Percentiles rank a stretch among this genome's conserved stretches.
Evolutionary conservation across 768 basidiomycete genomes (phyloP).

Genomic region (Dacryopinax spathularia): DNA sequence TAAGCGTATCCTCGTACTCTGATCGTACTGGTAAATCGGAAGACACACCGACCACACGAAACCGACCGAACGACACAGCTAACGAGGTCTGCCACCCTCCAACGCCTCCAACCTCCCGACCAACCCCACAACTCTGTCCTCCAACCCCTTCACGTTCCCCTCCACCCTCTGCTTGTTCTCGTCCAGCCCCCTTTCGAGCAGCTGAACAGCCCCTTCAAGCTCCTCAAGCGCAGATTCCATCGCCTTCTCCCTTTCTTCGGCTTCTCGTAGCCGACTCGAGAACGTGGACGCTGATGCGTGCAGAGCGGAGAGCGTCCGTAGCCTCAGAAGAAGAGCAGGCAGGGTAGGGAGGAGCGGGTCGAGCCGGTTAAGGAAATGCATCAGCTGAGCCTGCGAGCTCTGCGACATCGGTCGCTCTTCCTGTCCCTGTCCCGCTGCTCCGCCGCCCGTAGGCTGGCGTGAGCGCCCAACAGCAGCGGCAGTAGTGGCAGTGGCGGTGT

Average conservation of each 20-base stretch:
- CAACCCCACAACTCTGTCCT: slow-evolving; percentile 40
- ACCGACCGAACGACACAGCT: too few relatives aligned
- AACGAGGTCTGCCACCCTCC: neutral
- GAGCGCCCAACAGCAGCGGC: slow-evolving; percentile 17
- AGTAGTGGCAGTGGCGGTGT: too few relatives aligned
- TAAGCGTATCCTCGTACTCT: too few relatives aligned
- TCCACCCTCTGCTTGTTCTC: slow-evolving; percentile 58
- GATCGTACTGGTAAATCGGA: too few relatives aligned
- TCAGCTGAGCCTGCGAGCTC: slow-evolving; percentile 17
- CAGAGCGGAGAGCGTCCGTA: slow-evolving; percentile 68
- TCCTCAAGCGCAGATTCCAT: slow-evolving; percentile 50
- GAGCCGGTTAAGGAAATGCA: slow-evolving; percentile 27
- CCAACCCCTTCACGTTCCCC: slow-evolving; percentile 59
- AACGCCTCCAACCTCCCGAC: slow-evolving; percentile 30
- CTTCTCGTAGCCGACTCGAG: slow-evolving; percentile 42
- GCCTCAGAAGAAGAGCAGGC: slow-evolving; percentile 72
- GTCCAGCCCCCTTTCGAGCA: slow-evolving; percentile 61
- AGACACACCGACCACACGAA: too few relatives aligned
- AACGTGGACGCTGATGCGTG: slow-evolving; percentile 75
- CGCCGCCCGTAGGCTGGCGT: slow-evolving; percentile 1
- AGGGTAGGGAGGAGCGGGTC: slow-evolving; percentile 31
- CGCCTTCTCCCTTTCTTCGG: slow-evolving; percentile 62
- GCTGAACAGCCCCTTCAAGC: slow-evolving; percentile 49
- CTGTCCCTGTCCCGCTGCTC: neutral
- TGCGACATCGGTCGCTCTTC: neutral